A percentile compares a stretch with the other conserved stretches of the same genome.
Evolutionary conservation across 805 yeast genomes (phyloP).

Genomic region (Cyberlindnera saturnus): DNA sequence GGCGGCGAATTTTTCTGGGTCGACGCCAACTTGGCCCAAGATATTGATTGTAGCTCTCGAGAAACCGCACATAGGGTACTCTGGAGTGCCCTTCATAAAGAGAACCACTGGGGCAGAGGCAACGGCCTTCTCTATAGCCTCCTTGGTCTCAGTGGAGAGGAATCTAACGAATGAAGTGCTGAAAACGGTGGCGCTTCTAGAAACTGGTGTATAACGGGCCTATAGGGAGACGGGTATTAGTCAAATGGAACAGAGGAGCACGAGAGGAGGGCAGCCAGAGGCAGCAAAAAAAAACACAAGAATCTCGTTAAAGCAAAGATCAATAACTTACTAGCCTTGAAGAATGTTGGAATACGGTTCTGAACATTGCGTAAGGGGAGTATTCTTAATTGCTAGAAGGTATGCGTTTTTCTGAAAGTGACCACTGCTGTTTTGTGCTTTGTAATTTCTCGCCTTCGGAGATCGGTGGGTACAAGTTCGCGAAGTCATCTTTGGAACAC

Average conservation of each 20-base stretch:
- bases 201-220: slow-evolving; percentile 5
- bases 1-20: slow-evolving; percentile 94
- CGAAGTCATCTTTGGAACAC: too few relatives aligned
- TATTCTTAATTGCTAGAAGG: not conserved
- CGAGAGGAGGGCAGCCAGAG: not conserved
- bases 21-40: slow-evolving; percentile 94
- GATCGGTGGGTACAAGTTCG: too few relatives aligned
- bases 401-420: too few relatives aligned
- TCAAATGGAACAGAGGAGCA: not conserved
- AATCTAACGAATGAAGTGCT: slow-evolving; percentile 30
- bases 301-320: too few relatives aligned
- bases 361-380: slow-evolving; percentile 2
- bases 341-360: slow-evolving; percentile 1
- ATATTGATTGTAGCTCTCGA: slow-evolving; percentile 92
- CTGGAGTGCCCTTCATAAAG: slow-evolving; percentile 98
- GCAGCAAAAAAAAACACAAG: too few relatives aligned
- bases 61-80: slow-evolving; percentile 96
- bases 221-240: slow-evolving; percentile 1
- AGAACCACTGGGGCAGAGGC: slow-evolving; percentile 88
- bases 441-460: too few relatives aligned
- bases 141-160: slow-evolving; percentile 69
- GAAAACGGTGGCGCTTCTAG: slow-evolving; percentile 9
- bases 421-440: too few relatives aligned
- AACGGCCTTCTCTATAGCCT: slow-evolving; percentile 84
- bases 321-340: not conserved